These are phyloP conservation scores for Priceomyces medius DNA, from an alignment of 805 yeast genomes.

Conservation along the genomic window DNA sequence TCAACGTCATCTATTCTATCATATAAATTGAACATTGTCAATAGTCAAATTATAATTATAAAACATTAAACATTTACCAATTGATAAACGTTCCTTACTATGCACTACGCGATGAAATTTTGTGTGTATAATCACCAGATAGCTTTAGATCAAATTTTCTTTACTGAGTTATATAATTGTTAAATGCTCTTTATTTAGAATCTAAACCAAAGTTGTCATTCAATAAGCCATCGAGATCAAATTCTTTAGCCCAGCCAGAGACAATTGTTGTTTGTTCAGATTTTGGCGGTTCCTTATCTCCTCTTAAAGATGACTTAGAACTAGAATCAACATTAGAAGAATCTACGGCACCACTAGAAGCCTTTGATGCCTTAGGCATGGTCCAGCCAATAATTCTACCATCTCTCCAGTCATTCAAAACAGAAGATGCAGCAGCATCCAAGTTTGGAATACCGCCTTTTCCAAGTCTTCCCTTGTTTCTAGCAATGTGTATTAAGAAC, in stretches of 20 bases:
- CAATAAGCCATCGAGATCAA: conserved; percentile 84
- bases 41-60: too few relatives aligned
- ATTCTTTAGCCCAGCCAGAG: conserved; percentile 88
- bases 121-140: too few relatives aligned
- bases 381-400: conserved; percentile 94
- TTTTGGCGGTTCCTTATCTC: conserved; percentile 46
- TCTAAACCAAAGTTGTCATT: conserved; percentile 41
- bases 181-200: conserved; percentile 3
- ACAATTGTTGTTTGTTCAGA: conserved; percentile 77
- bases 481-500: conserved; percentile 87
- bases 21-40: conserved; percentile 7
- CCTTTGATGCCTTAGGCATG: conserved; percentile 57
- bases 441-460: conserved; percentile 92
- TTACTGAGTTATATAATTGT: conserved; percentile 1
- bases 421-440: conserved; percentile 76
- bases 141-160: too few relatives aligned
- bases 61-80: too few relatives aligned
- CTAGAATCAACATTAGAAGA: conserved; percentile 22
- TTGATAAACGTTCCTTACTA: background rate
- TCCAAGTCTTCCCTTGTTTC: conserved; percentile 88
- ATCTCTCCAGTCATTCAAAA: conserved; percentile 95
- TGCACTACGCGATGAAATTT: too few relatives aligned
- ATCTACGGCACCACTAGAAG: conserved; percentile 15
- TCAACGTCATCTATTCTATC: conserved; percentile 28
- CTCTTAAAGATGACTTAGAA: conserved; percentile 39